Percentiles rank a stretch among this genome's conserved stretches.
phyloP scores from a whole-genome alignment of 1,284 basidiomycete genomes.

The Pholiota adiposa region DNA sequence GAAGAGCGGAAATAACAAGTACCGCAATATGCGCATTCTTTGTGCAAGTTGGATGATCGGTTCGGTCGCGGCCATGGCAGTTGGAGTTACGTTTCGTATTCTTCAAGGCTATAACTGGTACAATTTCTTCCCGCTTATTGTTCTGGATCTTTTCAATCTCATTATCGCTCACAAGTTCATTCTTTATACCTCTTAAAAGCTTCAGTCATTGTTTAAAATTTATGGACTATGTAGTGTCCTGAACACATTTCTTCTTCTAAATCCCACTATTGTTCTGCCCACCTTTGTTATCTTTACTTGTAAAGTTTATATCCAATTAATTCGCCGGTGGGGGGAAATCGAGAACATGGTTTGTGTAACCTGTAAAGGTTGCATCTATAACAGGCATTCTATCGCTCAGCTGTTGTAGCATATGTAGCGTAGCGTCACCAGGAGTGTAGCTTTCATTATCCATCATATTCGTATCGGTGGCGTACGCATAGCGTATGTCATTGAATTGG shows the following conservation, averaged over 20 bases:
- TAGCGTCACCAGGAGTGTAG: too few species aligned
- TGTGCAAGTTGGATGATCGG: slow-evolving; percentile 27
- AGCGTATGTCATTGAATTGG: too few species aligned
- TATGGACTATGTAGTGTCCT: not conserved
- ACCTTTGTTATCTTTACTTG: not conserved
- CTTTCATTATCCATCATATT: too few species aligned
- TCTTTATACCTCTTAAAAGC: slow-evolving; percentile 13
- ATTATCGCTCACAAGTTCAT: slow-evolving; percentile 28
- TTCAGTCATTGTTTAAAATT: too few species aligned
- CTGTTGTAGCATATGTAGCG: not conserved
- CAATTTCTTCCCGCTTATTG: slow-evolving; percentile 26
- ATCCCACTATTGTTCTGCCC: not conserved
- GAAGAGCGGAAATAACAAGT: slow-evolving; percentile 28
- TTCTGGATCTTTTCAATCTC: slow-evolving; percentile 24
- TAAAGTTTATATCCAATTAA: not conserved
- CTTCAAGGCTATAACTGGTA: slow-evolving; percentile 26
- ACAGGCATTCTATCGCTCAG: not conserved
- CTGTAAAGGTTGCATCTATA: too few species aligned
- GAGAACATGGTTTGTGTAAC: too few species aligned
- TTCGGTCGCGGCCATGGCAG: slow-evolving; percentile 18
- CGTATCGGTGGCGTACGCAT: too few species aligned
- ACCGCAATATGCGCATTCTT: slow-evolving; percentile 30
- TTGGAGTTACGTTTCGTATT: slow-evolving; percentile 23
- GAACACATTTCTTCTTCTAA: too few species aligned
- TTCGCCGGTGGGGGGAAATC: not conserved